Evolutionary conservation across 73 alveolate species (phyloP).

Genomic region (Paramecium sexaurelia): DNA sequence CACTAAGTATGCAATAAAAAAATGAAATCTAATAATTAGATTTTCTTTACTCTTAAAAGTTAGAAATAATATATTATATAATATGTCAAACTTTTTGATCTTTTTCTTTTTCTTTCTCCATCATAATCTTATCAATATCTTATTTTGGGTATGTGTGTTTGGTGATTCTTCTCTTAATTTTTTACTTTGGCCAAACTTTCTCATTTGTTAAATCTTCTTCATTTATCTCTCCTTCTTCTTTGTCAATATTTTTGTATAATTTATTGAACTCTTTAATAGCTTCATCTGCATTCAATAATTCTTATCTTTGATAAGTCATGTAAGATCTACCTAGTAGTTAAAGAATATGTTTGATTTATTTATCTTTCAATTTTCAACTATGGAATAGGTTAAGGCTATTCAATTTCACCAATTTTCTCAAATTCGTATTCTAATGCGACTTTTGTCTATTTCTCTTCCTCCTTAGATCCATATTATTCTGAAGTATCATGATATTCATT

Average conservation of each 20-base stretch:
- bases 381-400: not conserved
- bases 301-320: not conserved
- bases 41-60: not conserved
- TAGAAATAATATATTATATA: not conserved
- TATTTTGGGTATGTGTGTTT: not conserved
- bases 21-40: not conserved
- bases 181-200: not conserved
- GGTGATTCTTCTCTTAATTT: not conserved
- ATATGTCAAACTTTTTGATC: not conserved
- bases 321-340: constrained; percentile 6
- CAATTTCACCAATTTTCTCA: not conserved
- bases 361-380: constrained; percentile 22
- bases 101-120: not conserved
- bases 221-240: not conserved
- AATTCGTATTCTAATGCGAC: not conserved
- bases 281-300: not conserved
- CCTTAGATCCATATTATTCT: not conserved
- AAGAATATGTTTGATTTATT: constrained; percentile 13
- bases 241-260: not conserved
- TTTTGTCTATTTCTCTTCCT: not conserved
- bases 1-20: not conserved
- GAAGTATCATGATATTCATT: not conserved
- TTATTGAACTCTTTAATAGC: not conserved
- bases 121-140: not conserved
- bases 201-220: constrained; percentile 17